Evolutionary conservation across 441 rosid species (phyloP).

Genomic region (Gossypium gossypioides): DNA sequence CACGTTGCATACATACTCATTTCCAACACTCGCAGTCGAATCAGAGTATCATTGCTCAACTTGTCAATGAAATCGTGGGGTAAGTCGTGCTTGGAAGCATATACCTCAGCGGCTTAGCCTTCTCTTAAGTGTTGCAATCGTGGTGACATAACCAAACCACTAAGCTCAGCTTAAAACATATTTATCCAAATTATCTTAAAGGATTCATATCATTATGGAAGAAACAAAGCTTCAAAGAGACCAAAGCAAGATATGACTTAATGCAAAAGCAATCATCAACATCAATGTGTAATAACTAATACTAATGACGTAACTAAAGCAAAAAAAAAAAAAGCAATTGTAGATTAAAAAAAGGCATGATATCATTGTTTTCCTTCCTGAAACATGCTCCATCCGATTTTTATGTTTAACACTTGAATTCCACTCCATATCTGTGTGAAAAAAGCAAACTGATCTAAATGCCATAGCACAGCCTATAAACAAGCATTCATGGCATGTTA

Average conservation of each 20-base stretch:
- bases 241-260: not conserved
- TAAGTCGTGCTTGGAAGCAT: conserved; percentile 19
- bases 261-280: not conserved
- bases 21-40: not conserved
- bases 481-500: not conserved
- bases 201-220: not conserved
- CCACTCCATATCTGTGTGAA: not conserved
- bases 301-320: not conserved
- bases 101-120: conserved; percentile 14
- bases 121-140: conserved; percentile 31
- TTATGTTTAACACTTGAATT: not conserved
- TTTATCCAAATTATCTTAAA: not conserved
- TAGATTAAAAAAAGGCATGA: not conserved
- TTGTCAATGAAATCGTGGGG: conserved; percentile 46
- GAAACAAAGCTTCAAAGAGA: conserved; percentile 3
- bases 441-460: not conserved
- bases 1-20: not conserved
- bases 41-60: conserved; percentile 22
- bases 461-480: no score
- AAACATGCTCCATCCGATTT: not conserved
- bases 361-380: not conserved
- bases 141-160: conserved; percentile 11
- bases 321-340: not conserved
- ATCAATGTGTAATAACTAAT: not conserved
- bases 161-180: not conserved